Base-by-base conservation (phyloP, 345 rosid species). In the Rhodamnia rubescens region DNA sequence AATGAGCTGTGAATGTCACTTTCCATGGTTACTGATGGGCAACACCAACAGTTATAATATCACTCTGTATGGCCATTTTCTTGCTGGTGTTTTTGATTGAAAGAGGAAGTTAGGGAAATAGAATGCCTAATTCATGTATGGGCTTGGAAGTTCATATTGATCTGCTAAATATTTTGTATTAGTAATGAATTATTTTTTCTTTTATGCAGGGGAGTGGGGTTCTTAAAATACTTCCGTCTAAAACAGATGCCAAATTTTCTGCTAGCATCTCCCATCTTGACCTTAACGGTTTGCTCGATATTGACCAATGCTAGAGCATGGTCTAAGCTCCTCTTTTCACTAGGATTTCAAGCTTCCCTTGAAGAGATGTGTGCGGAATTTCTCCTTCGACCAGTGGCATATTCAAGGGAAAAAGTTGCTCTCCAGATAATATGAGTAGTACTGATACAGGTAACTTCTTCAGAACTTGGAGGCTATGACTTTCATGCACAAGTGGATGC, bases 221-320 rank as follows among this genome's bases (percentile, higher is more conserved):
- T 97, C 93, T 91, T 97, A 91, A 94, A 84, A 83, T 96, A 95
- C 90, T 97, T 97, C 90, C 93, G 92, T 78, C 86, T 93, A 12
- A 96, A 95, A 87, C 98, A 96, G 90, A 85, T 97, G 89, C 99
- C 99, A 81, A 97, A 96, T 90, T 97, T 97, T 93, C 93, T 97
- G 32, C 96, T 96, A 47, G 99, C 98, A 87, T 94, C 99, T 52
- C 99, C 99, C 10, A 90, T 96, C 84, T 88, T 96, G 55, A 92
- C 95, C 81, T 85, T 94, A 88, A 94, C 98, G 29, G 85, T 94
- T 82, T 96, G 92, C 90, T 93, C 95, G 18, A 91, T 95, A 83
- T 69, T 90, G 85, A 90, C 93, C 85, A 94, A 91, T 84, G 90
- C 90, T 88, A 93, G 87, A 88, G 86, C 90, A 40, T 92, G 91